These are phyloP conservation scores for Kitagawia praeruptora DNA, from an alignment of 129 eudicot genomes.

Conservation along the genomic window DNA sequence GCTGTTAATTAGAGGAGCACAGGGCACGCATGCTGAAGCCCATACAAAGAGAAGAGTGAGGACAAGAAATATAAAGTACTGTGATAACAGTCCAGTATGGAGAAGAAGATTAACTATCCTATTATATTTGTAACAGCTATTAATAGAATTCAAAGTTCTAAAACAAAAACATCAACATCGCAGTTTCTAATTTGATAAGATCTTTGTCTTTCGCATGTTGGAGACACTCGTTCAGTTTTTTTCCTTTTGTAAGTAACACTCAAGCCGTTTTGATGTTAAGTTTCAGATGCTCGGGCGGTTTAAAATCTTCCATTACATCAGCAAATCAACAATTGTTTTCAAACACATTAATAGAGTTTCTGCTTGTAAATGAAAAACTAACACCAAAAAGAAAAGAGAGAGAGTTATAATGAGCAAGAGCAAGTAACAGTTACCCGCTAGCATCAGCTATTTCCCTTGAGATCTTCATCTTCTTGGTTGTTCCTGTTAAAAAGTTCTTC, in stretches of 20 bases:
- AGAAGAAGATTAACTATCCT: no score
- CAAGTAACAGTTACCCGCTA: conserved; percentile 37
- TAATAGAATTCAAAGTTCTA: neutral
- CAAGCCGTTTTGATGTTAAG: neutral
- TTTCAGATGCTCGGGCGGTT: no score
- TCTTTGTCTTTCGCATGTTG: neutral
- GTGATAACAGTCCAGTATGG: no score
- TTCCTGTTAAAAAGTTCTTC: conserved; percentile 67
- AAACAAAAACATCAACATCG: neutral
- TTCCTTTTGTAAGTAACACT: neutral
- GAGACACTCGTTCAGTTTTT: neutral
- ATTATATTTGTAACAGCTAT: no score
- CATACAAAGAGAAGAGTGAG: no score
- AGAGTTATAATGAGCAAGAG: neutral
- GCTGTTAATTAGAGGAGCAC: no score
- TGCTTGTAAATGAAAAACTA: neutral
- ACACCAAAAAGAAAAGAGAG: neutral
- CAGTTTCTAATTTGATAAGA: neutral
- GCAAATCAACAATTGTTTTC: neutral
- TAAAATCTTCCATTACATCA: neutral
- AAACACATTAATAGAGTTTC: neutral
- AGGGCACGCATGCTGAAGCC: no score
- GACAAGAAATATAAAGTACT: no score
- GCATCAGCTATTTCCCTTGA: conserved; percentile 69
- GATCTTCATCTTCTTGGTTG: conserved; percentile 73